Evolutionary conservation across 805 yeast species (phyloP).

Genomic region (Candida orba): DNA sequence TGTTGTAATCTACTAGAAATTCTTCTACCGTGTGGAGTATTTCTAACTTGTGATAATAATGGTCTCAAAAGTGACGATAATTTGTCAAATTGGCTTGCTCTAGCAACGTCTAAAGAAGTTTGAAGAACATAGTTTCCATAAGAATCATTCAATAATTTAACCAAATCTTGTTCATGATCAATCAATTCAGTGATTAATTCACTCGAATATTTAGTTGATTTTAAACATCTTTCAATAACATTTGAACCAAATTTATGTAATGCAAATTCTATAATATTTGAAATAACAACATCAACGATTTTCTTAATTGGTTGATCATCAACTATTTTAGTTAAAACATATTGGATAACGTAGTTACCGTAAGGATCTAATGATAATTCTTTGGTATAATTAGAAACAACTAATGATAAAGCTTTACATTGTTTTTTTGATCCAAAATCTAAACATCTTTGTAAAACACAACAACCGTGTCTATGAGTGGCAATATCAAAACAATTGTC

Average conservation of each 20-base stretch:
- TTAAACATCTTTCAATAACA: slow-evolving; percentile 83
- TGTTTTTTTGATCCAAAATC: slow-evolving; percentile 79
- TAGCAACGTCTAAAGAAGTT: slow-evolving; percentile 67
- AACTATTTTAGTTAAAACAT: slow-evolving; percentile 52
- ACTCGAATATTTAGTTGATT: slow-evolving; percentile 37
- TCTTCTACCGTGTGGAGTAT: slow-evolving; percentile 95
- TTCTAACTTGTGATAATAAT: slow-evolving; percentile 67
- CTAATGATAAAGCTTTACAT: slow-evolving; percentile 55
- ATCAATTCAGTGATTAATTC: slow-evolving; percentile 46
- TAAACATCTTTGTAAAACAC: slow-evolving; percentile 90
- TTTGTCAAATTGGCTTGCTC: slow-evolving; percentile 41
- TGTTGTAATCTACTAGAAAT: slow-evolving; percentile 60
- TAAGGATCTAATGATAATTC: slow-evolving; percentile 82
- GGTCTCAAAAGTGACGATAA: slow-evolving; percentile 62
- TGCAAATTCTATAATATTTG: slow-evolving; percentile 42
- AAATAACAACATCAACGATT: slow-evolving; percentile 29
- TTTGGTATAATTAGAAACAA: slow-evolving; percentile 63
- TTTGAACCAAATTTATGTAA: slow-evolving; percentile 90
- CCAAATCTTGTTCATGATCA: slow-evolving; percentile 26
- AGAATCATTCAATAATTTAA: slow-evolving; percentile 73
- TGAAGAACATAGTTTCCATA: slow-evolving; percentile 94
- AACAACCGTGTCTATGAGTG: slow-evolving; percentile 95
- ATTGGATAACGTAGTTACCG: slow-evolving; percentile 96
- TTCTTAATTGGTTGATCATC: slow-evolving; percentile 24
- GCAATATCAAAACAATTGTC: slow-evolving; percentile 72